phyloP scores from a whole-genome alignment of 2,329 filamentous ascomycete genomes.

The Fusarium mundagurra region DNA sequence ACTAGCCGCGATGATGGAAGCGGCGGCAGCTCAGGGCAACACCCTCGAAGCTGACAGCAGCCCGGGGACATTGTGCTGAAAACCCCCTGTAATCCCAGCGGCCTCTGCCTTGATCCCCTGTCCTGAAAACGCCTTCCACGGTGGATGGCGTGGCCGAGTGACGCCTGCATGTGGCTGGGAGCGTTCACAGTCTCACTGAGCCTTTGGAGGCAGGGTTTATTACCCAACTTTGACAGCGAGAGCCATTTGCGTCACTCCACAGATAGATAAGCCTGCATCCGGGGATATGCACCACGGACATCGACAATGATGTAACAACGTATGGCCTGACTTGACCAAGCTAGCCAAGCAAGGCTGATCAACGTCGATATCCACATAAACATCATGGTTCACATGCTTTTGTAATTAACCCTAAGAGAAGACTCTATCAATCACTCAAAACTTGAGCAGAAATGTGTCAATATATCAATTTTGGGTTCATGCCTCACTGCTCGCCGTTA shows the following conservation, averaged over 20 bases:
- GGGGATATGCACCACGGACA: conserved; percentile 12
- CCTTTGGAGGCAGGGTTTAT: neutral
- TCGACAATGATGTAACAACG: conserved; percentile 26
- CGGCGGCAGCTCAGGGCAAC: conserved; percentile 29
- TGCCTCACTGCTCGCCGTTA: neutral
- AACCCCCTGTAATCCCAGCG: conserved; percentile 21
- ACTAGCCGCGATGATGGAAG: conserved; percentile 43
- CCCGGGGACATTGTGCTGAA: neutral
- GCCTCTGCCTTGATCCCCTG: conserved; percentile 22
- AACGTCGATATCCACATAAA: conserved; percentile 10
- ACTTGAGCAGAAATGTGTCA: neutral
- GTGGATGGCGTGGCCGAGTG: conserved; percentile 31
- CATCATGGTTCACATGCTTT: conserved; percentile 11
- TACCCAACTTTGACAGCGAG: conserved; percentile 19
- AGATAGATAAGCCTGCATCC: conserved; percentile 17
- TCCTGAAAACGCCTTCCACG: conserved; percentile 20
- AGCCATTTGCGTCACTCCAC: conserved; percentile 37
- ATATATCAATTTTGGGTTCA: conserved; percentile 7
- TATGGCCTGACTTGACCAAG: conserved; percentile 6
- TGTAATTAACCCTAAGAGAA: neutral
- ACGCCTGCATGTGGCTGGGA: conserved; percentile 32
- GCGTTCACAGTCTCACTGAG: neutral
- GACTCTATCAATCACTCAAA: neutral
- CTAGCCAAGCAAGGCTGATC: conserved; percentile 10
- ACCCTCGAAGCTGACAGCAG: conserved; percentile 12